Percentiles rank a stretch among this genome's conserved stretches.
These are phyloP conservation scores for Cutaneotrichosporon sp. DNA, from an alignment of 1,284 basidiomycete genomes.

Conservation along the genomic window DNA sequence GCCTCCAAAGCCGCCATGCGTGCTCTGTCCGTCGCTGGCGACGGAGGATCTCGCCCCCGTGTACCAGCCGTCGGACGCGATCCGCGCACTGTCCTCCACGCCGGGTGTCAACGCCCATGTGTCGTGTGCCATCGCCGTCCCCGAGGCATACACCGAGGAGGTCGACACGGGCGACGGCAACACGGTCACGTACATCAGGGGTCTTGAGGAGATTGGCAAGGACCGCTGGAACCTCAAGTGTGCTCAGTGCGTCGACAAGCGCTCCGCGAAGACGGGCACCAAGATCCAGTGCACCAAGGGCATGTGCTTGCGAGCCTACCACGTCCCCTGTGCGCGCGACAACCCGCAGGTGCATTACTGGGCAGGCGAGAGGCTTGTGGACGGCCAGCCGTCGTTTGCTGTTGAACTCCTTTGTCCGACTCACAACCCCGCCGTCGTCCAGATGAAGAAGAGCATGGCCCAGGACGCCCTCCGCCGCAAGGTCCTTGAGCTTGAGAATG, in stretches of 20 bases:
- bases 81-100: conserved; percentile 15
- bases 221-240: conserved; percentile 94
- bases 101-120: conserved; percentile 57
- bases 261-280: conserved; percentile 73
- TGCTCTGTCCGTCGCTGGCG: conserved; percentile 70
- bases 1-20: conserved; percentile 60
- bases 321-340: conserved; percentile 78
- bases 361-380: conserved; percentile 21
- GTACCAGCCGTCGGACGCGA: conserved; percentile 27
- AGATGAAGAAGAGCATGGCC: conserved; percentile 16
- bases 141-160: conserved; percentile 82
- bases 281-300: conserved; percentile 91
- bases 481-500: conserved; percentile 66
- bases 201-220: conserved; percentile 79
- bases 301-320: conserved; percentile 89
- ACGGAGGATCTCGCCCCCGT: conserved; percentile 66
- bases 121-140: conserved; percentile 72
- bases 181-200: conserved; percentile 60
- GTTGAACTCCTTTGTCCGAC: conserved; percentile 73
- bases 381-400: conserved; percentile 52
- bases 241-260: conserved; percentile 69
- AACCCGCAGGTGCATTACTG: conserved; percentile 31
- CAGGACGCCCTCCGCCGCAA: conserved; percentile 59
- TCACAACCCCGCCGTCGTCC: conserved; percentile 72
- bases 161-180: conserved; percentile 46